phyloP scores from a whole-genome alignment of 352 stramenopile species.

The Globisporangium yorkense region DNA sequence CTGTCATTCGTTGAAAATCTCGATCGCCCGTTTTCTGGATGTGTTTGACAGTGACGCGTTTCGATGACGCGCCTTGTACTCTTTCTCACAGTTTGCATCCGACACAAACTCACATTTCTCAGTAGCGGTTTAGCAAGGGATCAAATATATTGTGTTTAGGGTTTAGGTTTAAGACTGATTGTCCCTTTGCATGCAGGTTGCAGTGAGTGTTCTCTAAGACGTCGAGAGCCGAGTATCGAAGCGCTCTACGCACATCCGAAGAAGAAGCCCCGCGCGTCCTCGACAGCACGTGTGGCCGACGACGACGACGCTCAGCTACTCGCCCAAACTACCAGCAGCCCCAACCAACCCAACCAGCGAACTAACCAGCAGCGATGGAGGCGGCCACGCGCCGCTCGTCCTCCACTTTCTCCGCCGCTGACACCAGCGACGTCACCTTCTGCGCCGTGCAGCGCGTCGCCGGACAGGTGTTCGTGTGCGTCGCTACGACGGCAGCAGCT shows the following conservation, averaged over 20 bases:
- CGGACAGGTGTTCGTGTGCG: conserved; percentile 37
- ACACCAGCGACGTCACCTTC: conserved; percentile 46
- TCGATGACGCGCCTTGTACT: background rate
- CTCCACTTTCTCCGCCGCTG: background rate
- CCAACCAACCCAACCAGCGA: background rate
- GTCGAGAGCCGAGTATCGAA: no score
- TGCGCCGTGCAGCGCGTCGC: conserved; percentile 54
- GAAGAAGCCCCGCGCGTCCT: no score
- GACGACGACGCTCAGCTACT: no score
- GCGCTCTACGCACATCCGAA: no score
- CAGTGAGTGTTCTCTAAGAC: no score
- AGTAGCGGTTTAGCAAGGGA: no score
- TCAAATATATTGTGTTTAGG: no score
- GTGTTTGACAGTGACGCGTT: background rate
- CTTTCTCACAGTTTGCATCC: background rate
- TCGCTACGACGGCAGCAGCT: conserved; percentile 38
- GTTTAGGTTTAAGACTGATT: no score
- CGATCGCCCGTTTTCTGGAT: background rate
- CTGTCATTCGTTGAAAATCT: background rate
- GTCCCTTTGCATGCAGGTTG: no score
- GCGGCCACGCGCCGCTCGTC: conserved; percentile 1
- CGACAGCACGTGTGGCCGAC: no score
- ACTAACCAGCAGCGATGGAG: background rate
- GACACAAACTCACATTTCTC: background rate
- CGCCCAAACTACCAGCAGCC: background rate